A percentile compares a stretch with the other conserved stretches of the same genome.
phyloP scores from a whole-genome alignment of 768 basidiomycete genomes.

The Suillus fuscotomentosus region DNA sequence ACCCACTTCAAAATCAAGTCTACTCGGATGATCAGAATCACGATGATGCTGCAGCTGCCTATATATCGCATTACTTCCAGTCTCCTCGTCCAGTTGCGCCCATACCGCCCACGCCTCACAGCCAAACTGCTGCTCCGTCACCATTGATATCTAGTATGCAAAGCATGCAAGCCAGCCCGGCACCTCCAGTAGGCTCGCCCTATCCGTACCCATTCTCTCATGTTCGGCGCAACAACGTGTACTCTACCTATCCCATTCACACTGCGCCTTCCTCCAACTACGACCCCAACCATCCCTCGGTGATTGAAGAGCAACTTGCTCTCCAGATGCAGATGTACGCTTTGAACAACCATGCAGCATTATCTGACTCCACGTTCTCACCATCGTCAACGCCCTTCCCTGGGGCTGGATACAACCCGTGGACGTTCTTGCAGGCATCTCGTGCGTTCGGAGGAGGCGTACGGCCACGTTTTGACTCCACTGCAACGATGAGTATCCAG shows the following conservation, averaged over 20 bases:
- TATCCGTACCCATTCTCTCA: constrained; percentile 79
- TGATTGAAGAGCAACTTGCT: constrained; percentile 68
- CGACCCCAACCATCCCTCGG: constrained; percentile 43
- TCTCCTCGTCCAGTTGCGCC: constrained; percentile 71
- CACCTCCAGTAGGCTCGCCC: constrained; percentile 66
- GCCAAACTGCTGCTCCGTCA: constrained; percentile 70
- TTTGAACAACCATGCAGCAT: constrained; percentile 59
- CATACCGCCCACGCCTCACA: constrained; percentile 77
- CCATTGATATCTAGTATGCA: constrained; percentile 57
- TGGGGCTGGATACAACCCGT: constrained; percentile 61
- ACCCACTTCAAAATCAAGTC: constrained; percentile 38
- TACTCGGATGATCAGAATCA: constrained; percentile 61
- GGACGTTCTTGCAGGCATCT: constrained; percentile 66
- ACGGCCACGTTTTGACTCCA: constrained; percentile 35
- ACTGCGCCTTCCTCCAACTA: constrained; percentile 39
- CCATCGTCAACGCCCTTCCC: constrained; percentile 76
- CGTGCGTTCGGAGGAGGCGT: constrained; percentile 41
- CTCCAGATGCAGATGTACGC: constrained; percentile 80
- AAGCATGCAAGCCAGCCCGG: constrained; percentile 51
- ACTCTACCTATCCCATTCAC: constrained; percentile 37
- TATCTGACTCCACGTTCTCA: constrained; percentile 75
- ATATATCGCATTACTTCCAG: constrained; percentile 57
- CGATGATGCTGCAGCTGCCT: constrained; percentile 59
- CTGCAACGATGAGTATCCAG: constrained; percentile 51
- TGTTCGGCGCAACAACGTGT: constrained; percentile 54